Evolutionary conservation across 202 grass and related monocot genomes (phyloP), one percentile per base, ranked within the genome.

Genomic region (Alloteropsis angusta): DNA sequence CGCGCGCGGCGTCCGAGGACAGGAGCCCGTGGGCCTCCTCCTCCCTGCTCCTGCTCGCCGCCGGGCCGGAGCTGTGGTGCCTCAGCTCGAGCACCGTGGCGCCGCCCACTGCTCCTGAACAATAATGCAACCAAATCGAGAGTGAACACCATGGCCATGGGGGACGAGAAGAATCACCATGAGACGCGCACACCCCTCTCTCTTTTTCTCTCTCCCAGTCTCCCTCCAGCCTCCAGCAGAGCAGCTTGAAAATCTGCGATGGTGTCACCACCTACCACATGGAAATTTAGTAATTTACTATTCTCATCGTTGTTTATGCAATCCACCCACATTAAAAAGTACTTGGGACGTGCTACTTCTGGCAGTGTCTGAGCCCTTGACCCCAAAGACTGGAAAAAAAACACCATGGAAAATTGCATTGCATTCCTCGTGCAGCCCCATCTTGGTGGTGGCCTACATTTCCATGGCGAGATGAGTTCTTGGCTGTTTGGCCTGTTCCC

Each of bases 21-120:
- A 89, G 56, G 73, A 86, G 13, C 11, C 26, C 68, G 43, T 10
- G 35, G 9, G 18, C 16, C 50, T 30, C 80, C 17, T 77, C 58
- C 22, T 70, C 68, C 48, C 34, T 12, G n/a, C 68, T 84, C 28
- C 7, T 17, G 38, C 43, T 67, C 47, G 77, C 61, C 56, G 46
- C 48, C 1, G 71, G 17, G 68, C 76, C 21, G 43, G 68, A 84
- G 50, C 76, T 75, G 48, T 89, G 86, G 83, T 92, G 90, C 80
- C 81, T 68, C 32, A 92, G 76, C 76, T 92, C 86, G 14, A 92
- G 83, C 12, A 92, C 62, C 43, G 86, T 84, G 46, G 80, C 80
- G 72, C 90, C 75, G 13, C 62, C 80, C 19, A 57, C 76, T 4
- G 86, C 81, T 65, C 80, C 90, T 92, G 80, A 44, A 72, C 60